Conservation (phyloP, 257 asterid genomes). For the Prunella vulgaris region DNA sequence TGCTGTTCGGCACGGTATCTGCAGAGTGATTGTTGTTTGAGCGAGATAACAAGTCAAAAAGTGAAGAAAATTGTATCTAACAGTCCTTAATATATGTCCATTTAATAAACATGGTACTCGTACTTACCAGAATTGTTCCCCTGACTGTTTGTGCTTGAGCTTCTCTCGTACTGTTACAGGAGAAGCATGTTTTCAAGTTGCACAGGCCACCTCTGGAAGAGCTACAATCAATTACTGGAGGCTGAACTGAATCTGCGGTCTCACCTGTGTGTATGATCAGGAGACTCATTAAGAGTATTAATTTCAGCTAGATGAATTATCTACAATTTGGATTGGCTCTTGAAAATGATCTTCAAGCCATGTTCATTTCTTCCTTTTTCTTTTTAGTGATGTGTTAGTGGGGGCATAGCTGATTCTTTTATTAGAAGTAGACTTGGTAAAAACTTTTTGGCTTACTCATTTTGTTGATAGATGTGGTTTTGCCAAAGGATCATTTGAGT, state of each 20-base stretch:
- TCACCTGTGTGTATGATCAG: slow-evolving; percentile 43
- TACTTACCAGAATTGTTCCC: slow-evolving; percentile 76
- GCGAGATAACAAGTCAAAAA: background rate
- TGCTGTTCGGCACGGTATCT: slow-evolving; percentile 90
- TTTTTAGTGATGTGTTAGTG: slow-evolving; percentile 5
- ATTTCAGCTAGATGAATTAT: background rate
- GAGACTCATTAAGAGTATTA: background rate
- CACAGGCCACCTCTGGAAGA: slow-evolving; percentile 42
- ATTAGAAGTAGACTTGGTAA: background rate
- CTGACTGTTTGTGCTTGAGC: slow-evolving; percentile 55
- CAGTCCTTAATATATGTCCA: background rate
- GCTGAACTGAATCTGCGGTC: slow-evolving; percentile 54
- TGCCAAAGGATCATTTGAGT: background rate
- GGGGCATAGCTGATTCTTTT: background rate
- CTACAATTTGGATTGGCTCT: background rate
- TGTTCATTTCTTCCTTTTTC: background rate
- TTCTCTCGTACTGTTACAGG: slow-evolving; percentile 52
- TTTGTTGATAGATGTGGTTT: slow-evolving; percentile 1
- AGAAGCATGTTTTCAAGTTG: slow-evolving; percentile 39
- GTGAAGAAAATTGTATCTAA: background rate
- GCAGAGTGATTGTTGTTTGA: slow-evolving; percentile 21
- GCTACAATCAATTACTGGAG: slow-evolving; percentile 48
- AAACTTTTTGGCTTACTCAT: background rate
- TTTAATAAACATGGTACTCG: slow-evolving; percentile 1
- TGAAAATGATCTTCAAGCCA: background rate